Evolutionary conservation across 805 yeast species (phyloP).

Genomic region (Pichia sporocuriosa): DNA sequence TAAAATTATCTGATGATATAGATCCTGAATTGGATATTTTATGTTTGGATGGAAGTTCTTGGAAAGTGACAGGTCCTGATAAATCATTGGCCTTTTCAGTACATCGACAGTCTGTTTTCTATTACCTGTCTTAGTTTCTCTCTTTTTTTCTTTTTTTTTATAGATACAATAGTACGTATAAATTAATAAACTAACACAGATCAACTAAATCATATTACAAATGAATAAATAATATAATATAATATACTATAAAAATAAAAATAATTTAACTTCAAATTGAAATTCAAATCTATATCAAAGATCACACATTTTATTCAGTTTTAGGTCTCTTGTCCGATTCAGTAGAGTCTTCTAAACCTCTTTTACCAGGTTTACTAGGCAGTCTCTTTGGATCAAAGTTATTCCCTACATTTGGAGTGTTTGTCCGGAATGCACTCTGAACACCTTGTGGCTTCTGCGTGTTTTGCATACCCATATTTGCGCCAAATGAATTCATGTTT

Average conservation of each 20-base stretch:
- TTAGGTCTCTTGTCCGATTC: constrained; percentile 20
- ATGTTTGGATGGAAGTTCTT: constrained; percentile 57
- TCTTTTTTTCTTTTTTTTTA: neutral
- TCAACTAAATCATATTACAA: too few relatives aligned
- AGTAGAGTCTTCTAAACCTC: constrained; percentile 16
- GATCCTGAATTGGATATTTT: constrained; percentile 36
- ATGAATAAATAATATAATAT: too few relatives aligned
- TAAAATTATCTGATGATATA: constrained; percentile 2
- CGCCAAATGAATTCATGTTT: neutral
- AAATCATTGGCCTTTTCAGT: neutral
- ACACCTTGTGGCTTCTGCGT: too few relatives aligned
- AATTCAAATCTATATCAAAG: neutral
- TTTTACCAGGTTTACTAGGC: constrained; percentile 15
- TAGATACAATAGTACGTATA: too few relatives aligned
- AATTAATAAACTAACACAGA: neutral
- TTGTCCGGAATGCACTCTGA: neutral
- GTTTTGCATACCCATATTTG: too few relatives aligned
- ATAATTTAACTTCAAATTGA: neutral
- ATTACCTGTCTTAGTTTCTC: neutral
- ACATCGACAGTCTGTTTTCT: constrained; percentile 3
- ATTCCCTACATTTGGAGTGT: neutral
- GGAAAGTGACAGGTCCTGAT: constrained; percentile 1
- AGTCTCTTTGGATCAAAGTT: neutral
- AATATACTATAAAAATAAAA: neutral
- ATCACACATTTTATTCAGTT: constrained; percentile 11